Base-by-base conservation (phyloP, 1,284 basidiomycete species). In the Calocybe gambosa region DNA sequence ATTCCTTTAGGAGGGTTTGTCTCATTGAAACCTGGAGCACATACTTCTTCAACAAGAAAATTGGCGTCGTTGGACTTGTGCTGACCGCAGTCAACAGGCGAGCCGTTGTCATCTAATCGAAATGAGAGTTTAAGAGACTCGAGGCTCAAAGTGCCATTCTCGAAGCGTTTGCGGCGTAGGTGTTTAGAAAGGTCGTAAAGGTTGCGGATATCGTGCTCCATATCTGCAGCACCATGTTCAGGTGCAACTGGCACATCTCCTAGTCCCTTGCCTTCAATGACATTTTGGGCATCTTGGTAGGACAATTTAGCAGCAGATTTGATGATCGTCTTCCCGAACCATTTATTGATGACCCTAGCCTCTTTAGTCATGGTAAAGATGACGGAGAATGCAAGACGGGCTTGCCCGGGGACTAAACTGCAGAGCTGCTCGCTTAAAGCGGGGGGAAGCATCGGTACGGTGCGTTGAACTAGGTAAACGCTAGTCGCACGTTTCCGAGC, bases 401-500 rank as follows among this genome's bases (percentile, higher is more conserved):
- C 95, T 53, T 83, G 76, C 13, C 84, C 85, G 5, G 93, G 91
- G 37, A 84, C 77, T 43, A 99, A 78, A 68, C 90, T 94, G 72
- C 96, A 99, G 18, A 95, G 75, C 59, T 95, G 82, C 64, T 97
- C 93, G 59, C 86, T 89, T 33, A 99, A 73, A 8, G 83, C 75
- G 20, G 93, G 92, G 1, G 95, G 95, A 5, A 99, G 75, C 95
- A 99, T 99, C 0, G 94, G 93, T 8, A 98, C 93, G 23, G 89
- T 83, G 38, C 93, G 84, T 64, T 98, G 95, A 34, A 98, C 85
- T 35, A 99, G 84, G 62, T 97, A 97, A 42, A 99, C 96, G 56
- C 90, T 93, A 2, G 94, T 98, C 21, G 93, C 95, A 52, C 95
- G 82, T 70, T 97, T 98, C 57, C 93, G 83, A 41, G 96, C 96